These are phyloP conservation scores for Podospora bellae-mahoneyi DNA, from an alignment of 495 filamentous ascomycete species.

Conservation along the genomic window DNA sequence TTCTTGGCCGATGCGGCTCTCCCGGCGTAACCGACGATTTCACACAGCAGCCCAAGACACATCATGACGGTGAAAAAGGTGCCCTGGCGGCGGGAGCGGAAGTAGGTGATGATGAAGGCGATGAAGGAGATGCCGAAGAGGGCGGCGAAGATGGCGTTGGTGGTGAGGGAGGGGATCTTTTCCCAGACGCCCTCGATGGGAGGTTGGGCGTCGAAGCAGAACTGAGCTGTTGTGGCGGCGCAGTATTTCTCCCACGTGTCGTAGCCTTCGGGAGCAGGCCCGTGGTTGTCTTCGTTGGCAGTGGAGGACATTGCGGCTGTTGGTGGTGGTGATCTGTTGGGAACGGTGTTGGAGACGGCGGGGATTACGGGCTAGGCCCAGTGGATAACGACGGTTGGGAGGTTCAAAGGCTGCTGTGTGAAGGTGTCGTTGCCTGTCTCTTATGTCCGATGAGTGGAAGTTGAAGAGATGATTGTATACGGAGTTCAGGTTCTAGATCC, in stretches of 20 bases:
- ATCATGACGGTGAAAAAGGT: slow-evolving; percentile 29
- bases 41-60: slow-evolving; percentile 26
- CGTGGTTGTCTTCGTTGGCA: neutral
- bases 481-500: neutral
- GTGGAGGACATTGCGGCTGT: neutral
- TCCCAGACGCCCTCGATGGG: neutral
- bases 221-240: neutral
- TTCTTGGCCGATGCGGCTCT: slow-evolving; percentile 28
- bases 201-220: slow-evolving; percentile 2
- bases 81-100: slow-evolving; percentile 12
- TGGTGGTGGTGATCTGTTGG: neutral
- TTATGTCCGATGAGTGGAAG: too few relatives aligned
- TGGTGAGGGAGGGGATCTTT: slow-evolving; percentile 28
- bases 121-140: slow-evolving; percentile 27
- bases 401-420: too few relatives aligned
- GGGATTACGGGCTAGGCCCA: too few relatives aligned
- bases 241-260: neutral
- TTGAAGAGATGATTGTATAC: too few relatives aligned
- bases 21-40: slow-evolving; percentile 32
- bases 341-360: too few relatives aligned
- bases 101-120: slow-evolving; percentile 20
- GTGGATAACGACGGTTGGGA: too few relatives aligned
- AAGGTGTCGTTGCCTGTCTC: too few relatives aligned
- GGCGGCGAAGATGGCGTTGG: slow-evolving; percentile 31
- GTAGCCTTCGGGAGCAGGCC: neutral